phyloP scores from a whole-genome alignment of 2,329 filamentous ascomycete genomes.

The Aureobasidium lini region DNA sequence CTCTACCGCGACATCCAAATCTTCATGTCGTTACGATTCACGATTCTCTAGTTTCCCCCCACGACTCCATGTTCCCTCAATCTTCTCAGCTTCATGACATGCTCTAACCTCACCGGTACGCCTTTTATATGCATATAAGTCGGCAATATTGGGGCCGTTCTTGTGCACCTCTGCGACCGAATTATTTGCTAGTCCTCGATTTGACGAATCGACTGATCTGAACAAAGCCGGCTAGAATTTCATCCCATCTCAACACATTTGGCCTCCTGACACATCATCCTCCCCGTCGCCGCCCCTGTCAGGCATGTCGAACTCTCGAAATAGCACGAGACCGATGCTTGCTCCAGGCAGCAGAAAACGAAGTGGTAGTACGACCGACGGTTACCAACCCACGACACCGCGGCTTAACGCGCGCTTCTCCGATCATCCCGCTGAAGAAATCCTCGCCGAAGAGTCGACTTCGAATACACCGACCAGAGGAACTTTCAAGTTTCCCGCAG shows the following conservation, averaged over 20 bases:
- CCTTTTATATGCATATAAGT: constrained; percentile 3
- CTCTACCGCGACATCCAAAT: constrained; percentile 1
- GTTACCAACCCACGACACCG: constrained; percentile 50
- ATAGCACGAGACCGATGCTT: constrained; percentile 6
- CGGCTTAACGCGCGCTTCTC: constrained; percentile 37
- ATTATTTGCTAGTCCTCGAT: background rate
- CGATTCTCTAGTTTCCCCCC: background rate
- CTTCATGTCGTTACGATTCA: background rate
- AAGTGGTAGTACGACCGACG: constrained; percentile 35
- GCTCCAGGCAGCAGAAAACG: constrained; percentile 3
- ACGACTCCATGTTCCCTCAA: background rate
- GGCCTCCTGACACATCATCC: background rate
- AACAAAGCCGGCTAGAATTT: constrained; percentile 7
- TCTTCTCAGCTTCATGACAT: background rate
- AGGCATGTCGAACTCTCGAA: constrained; percentile 7
- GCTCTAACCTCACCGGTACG: constrained; percentile 10
- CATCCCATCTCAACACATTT: background rate
- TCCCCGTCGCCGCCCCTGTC: background rate
- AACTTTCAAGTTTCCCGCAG: constrained; percentile 38
- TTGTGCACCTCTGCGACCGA: constrained; percentile 8
- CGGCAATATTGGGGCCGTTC: constrained; percentile 11
- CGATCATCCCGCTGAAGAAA: constrained; percentile 31
- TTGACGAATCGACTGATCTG: background rate
- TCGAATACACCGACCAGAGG: constrained; percentile 55
- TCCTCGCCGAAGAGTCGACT: constrained; percentile 31